phyloP scores from a whole-genome alignment of 2,329 filamentous ascomycete genomes.

The Scedosporium boydii region DNA sequence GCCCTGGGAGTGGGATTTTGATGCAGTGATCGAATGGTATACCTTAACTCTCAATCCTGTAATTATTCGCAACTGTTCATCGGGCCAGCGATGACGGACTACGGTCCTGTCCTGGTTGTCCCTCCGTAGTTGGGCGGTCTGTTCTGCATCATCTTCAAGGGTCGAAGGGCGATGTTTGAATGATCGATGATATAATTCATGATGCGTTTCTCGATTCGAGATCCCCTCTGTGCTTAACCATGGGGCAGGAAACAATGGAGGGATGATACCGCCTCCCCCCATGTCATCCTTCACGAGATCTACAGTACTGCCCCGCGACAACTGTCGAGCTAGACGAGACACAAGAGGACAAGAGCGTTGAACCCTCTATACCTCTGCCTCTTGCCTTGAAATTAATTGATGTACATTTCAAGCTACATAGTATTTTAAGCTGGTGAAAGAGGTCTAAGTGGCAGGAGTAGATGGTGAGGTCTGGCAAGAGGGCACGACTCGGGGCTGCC shows the following conservation, averaged over 20 bases:
- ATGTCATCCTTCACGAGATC: background rate
- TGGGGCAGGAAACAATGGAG: background rate
- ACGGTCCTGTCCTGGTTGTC: background rate
- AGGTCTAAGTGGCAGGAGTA: background rate
- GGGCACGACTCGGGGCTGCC: background rate
- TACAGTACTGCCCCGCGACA: slow-evolving; percentile 1
- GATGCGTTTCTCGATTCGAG: background rate
- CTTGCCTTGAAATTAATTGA: background rate
- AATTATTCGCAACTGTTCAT: background rate
- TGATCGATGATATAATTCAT: background rate
- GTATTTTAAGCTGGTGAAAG: too few species aligned
- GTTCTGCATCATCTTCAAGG: background rate
- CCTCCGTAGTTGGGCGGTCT: background rate
- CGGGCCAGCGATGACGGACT: background rate
- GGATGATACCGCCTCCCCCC: background rate
- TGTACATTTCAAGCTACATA: background rate
- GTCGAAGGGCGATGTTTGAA: background rate
- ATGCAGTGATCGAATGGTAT: background rate
- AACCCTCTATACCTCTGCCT: background rate
- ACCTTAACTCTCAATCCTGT: background rate
- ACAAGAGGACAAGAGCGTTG: background rate
- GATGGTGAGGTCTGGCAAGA: background rate
- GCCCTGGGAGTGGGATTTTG: background rate
- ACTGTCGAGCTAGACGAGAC: background rate
- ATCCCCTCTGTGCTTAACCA: background rate